Conservation (phyloP, 2,329 filamentous ascomycete genomes). For the Microdochium paspali region DNA sequence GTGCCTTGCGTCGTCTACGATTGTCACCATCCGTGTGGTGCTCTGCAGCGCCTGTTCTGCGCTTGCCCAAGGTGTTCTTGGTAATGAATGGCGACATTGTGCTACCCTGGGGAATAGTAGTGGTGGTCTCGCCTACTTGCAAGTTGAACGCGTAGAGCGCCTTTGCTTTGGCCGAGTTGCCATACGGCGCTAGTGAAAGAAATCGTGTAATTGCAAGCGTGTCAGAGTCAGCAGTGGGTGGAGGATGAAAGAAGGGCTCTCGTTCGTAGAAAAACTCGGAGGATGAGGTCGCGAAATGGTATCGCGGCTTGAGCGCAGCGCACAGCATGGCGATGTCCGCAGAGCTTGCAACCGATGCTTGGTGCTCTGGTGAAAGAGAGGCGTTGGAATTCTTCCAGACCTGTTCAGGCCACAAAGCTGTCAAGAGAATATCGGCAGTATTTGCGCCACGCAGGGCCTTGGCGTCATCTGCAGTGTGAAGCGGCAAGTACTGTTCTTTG, state of each 20-base stretch:
- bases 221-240: conserved; percentile 30
- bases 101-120: conserved; percentile 56
- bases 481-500: conserved; percentile 65
- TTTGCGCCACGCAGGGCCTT: conserved; percentile 68
- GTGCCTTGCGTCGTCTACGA: conserved; percentile 28
- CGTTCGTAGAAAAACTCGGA: conserved; percentile 70
- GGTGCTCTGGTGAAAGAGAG: conserved; percentile 40
- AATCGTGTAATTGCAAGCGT: conserved; percentile 68
- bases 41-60: conserved; percentile 30
- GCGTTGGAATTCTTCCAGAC: conserved; percentile 62
- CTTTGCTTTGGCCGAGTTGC: conserved; percentile 69
- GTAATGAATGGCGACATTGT: conserved; percentile 66
- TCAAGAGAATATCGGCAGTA: conserved; percentile 77
- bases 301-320: conserved; percentile 73
- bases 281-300: conserved; percentile 71
- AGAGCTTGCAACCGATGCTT: conserved; percentile 42
- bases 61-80: conserved; percentile 43
- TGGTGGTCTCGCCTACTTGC: conserved; percentile 50
- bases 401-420: conserved; percentile 72
- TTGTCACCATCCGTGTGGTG: conserved; percentile 28
- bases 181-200: conserved; percentile 75
- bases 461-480: conserved; percentile 69
- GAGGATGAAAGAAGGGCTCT: conserved; percentile 77
- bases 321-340: conserved; percentile 71
- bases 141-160: conserved; percentile 72